Conservation (phyloP, 2,329 filamentous ascomycete species). For the Trichoderma harzianum region DNA sequence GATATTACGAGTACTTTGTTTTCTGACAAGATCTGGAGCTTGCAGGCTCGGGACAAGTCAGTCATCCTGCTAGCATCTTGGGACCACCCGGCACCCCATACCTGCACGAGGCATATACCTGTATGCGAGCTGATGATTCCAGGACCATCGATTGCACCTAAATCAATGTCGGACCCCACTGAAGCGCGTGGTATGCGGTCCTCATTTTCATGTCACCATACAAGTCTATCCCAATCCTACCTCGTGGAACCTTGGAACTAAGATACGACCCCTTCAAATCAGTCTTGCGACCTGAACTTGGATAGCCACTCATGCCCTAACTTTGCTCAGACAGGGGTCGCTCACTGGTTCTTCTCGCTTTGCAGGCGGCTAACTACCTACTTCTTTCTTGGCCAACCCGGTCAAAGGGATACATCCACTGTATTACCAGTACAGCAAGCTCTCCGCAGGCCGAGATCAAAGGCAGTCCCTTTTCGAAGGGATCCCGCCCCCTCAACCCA, state of each 20-base stretch:
- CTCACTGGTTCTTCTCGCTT: slow-evolving; percentile 24
- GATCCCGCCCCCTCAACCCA: slow-evolving; percentile 16
- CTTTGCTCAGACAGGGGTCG: slow-evolving; percentile 15
- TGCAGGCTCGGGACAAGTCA: slow-evolving; percentile 5
- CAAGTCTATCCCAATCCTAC: slow-evolving; percentile 21
- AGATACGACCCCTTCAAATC: slow-evolving; percentile 20
- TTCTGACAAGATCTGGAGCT: slow-evolving; percentile 16
- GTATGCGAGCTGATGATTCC: slow-evolving; percentile 17
- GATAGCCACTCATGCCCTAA: slow-evolving; percentile 19
- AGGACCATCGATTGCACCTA: slow-evolving; percentile 18
- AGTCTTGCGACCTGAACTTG: slow-evolving; percentile 17
- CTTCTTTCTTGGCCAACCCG: slow-evolving; percentile 15
- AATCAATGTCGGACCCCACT: slow-evolving; percentile 14
- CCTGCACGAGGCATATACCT: slow-evolving; percentile 17
- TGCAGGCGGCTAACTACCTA: slow-evolving; percentile 19
- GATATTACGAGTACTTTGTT: slow-evolving; percentile 15
- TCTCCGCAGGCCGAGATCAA: slow-evolving; percentile 11
- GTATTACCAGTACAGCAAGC: slow-evolving; percentile 1
- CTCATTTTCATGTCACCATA: slow-evolving; percentile 19
- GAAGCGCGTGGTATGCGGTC: slow-evolving; percentile 6
- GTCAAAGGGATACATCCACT: slow-evolving; percentile 13
- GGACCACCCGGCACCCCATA: slow-evolving; percentile 13
- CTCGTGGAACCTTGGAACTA: slow-evolving; percentile 20
- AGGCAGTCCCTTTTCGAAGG: slow-evolving; percentile 10
- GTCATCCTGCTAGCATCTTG: slow-evolving; percentile 16